Percentiles rank a stretch among this genome's conserved stretches.
Evolutionary conservation across 108 stramenopile species (phyloP).

Genomic region (Nannochloropsis oceanica): DNA sequence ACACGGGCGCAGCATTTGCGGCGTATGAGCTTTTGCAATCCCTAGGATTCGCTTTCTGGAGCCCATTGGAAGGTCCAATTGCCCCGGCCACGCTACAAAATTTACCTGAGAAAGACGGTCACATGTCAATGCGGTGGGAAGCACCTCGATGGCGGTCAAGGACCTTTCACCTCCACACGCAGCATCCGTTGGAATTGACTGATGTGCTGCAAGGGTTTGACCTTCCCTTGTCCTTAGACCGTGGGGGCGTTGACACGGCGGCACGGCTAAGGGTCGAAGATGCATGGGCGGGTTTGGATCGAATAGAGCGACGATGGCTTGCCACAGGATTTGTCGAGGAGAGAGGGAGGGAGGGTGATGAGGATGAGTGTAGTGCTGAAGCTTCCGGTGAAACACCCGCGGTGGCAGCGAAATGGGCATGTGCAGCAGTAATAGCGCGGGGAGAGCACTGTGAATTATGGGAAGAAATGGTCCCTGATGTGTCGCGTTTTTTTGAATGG

Average conservation of each 20-base stretch:
- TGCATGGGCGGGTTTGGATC: not conserved
- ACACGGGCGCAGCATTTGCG: conserved; percentile 4
- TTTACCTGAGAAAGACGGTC: not conserved
- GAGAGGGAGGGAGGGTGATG: not conserved
- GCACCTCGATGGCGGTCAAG: not conserved
- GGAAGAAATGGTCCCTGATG: conserved; percentile 12
- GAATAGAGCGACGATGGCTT: not conserved
- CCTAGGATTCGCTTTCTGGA: conserved; percentile 19
- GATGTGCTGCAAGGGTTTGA: conserved; percentile 25
- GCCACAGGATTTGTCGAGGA: not conserved
- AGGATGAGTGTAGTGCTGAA: not conserved
- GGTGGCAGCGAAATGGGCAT: not conserved
- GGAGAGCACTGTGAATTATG: not conserved
- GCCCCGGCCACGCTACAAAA: not conserved
- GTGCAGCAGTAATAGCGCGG: not conserved
- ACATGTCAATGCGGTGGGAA: not conserved
- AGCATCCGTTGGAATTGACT: conserved; percentile 23
- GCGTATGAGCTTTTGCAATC: conserved; percentile 7
- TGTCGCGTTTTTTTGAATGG: conserved; percentile 17
- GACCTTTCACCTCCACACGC: conserved; percentile 16
- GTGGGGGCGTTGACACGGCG: not conserved
- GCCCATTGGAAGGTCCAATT: conserved; percentile 3
- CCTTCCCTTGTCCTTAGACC: not conserved
- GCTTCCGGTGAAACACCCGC: not conserved
- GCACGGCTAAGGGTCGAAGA: not conserved